A percentile compares a stretch with the other conserved stretches of the same genome.
Evolutionary conservation across 73 alveolate species (phyloP).

Genomic region (Tetrahymena thermophila): DNA sequence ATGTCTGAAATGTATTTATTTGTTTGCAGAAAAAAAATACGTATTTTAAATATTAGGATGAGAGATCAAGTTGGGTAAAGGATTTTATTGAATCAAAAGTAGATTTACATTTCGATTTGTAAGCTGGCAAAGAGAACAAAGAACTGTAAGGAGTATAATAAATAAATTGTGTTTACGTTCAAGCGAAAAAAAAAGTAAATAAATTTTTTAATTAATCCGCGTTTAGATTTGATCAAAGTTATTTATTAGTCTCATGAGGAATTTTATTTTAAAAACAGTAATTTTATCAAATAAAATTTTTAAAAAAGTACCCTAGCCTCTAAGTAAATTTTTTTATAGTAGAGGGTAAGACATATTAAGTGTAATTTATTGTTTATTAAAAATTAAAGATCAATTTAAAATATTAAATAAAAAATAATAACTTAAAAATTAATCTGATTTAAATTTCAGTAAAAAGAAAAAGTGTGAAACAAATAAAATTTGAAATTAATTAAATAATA

Average conservation of each 20-base stretch:
- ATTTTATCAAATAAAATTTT: not conserved
- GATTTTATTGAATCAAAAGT: no score
- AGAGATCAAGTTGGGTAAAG: no score
- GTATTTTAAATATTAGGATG: no score
- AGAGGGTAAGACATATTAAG: not conserved
- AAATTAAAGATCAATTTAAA: not conserved
- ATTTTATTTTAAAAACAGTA: not conserved
- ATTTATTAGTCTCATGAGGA: not conserved
- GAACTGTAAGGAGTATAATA: not conserved
- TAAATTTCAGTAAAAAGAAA: not conserved
- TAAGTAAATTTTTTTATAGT: not conserved
- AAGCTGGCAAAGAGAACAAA: not conserved
- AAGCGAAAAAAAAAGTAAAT: no score
- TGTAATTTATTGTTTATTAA: not conserved
- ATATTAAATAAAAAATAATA: not conserved
- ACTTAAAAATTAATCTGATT: not conserved
- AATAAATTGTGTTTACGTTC: no score
- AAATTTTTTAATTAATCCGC: no score
- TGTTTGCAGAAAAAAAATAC: no score
- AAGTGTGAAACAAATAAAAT: not conserved
- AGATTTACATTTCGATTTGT: not conserved
- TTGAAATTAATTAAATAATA: not conserved
- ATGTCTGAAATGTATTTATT: no score
- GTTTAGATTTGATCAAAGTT: not conserved
- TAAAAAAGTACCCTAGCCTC: not conserved